Conservation (phyloP, 495 filamentous ascomycete genomes). For the Physcia stellaris region DNA sequence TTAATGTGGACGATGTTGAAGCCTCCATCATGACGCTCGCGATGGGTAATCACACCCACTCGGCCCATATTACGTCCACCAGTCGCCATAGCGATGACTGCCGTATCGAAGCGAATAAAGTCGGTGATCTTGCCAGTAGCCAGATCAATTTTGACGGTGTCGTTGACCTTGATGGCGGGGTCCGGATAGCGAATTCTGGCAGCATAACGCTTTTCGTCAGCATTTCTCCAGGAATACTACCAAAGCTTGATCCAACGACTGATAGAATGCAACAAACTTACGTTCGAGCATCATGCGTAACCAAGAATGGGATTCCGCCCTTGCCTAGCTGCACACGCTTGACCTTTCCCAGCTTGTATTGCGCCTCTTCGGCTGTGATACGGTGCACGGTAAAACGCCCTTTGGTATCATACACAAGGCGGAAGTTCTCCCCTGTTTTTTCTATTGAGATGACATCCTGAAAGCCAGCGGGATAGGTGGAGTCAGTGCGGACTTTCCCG, state of each 20-base stretch:
- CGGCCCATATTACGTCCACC: slow-evolving; percentile 99
- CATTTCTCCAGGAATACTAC: slow-evolving; percentile 33
- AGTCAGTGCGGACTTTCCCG: slow-evolving; percentile 97
- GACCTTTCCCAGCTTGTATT: slow-evolving; percentile 99
- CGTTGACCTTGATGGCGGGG: slow-evolving; percentile 96
- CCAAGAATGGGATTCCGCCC: slow-evolving; percentile 99
- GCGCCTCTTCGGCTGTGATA: slow-evolving; percentile 92
- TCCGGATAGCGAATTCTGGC: slow-evolving; percentile 96
- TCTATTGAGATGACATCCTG: slow-evolving; percentile 99
- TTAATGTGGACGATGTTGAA: slow-evolving; percentile 99
- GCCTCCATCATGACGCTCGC: slow-evolving; percentile 98
- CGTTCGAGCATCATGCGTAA: slow-evolving; percentile 99
- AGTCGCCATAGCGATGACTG: slow-evolving; percentile 92
- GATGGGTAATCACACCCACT: slow-evolving; percentile 99
- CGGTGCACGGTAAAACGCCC: slow-evolving; percentile 99
- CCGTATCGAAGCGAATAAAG: slow-evolving; percentile 94
- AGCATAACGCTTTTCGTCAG: slow-evolving; percentile 20
- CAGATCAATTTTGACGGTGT: slow-evolving; percentile 98
- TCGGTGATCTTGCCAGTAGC: slow-evolving; percentile 92
- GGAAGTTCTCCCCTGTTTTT: slow-evolving; percentile 99
- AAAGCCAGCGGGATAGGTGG: slow-evolving; percentile 94
- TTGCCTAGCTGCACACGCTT: slow-evolving; percentile 97
- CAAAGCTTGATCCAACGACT: slow-evolving; percentile 99
- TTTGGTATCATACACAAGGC: slow-evolving; percentile 99
- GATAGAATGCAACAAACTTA: slow-evolving; percentile 90